Evolutionary conservation across 139 green algal genomes (phyloP).

Genomic region (Coccomyxa sp.): DNA sequence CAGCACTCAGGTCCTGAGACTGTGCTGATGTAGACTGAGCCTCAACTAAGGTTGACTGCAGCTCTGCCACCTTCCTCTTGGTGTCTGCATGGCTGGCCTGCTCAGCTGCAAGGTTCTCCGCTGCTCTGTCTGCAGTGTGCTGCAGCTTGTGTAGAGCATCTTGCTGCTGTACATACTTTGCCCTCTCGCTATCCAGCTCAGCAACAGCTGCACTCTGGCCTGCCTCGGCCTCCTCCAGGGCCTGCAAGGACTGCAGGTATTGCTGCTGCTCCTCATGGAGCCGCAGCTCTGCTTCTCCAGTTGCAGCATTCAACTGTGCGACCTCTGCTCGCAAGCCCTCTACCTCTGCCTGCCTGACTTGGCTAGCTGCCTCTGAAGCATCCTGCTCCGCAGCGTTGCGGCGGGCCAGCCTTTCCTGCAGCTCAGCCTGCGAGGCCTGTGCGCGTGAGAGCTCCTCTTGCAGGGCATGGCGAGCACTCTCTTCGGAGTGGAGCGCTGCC

Average conservation of each 20-base stretch:
- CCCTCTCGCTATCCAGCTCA: background rate
- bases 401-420: background rate
- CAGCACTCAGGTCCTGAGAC: background rate
- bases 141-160: slow-evolving; percentile 4
- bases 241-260: background rate
- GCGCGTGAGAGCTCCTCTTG: too few species aligned
- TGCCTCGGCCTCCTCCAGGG: background rate
- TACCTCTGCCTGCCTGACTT: background rate
- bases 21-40: slow-evolving; percentile 4
- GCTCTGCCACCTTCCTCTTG: background rate
- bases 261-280: slow-evolving; percentile 4
- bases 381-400: background rate
- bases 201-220: background rate
- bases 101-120: slow-evolving; percentile 1
- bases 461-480: too few species aligned
- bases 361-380: background rate
- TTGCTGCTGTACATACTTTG: background rate
- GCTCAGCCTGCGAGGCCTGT: background rate
- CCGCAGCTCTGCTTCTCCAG: background rate
- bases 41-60: background rate
- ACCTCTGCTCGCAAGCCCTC: background rate
- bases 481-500: too few species aligned
- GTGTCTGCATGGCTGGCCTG: slow-evolving; percentile 1
- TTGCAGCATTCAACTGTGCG: background rate
- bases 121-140: too few species aligned